Evolutionary conservation across 2,329 filamentous ascomycete species (phyloP).

Genomic region (Mycosphaerelloides madeirae): DNA sequence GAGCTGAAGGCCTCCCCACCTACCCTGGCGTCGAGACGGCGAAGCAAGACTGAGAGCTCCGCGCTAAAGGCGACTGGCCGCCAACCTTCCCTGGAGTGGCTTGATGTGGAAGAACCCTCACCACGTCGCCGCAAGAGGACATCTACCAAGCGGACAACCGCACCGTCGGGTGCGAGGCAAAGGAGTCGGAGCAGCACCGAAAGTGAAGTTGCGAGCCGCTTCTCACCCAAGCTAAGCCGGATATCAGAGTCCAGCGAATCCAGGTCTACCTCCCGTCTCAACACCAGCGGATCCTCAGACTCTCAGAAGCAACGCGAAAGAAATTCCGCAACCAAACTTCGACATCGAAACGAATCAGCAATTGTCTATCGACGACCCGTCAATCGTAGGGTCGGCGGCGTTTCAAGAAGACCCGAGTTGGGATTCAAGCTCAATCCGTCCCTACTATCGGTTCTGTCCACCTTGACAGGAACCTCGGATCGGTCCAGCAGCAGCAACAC

Average conservation of each 20-base stretch:
- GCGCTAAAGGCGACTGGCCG: conserved; percentile 17
- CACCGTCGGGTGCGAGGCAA: conserved; percentile 10
- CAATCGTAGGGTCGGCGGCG: conserved; percentile 31
- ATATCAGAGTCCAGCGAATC: conserved; percentile 38
- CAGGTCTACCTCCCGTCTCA: conserved; percentile 13
- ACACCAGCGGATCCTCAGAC: conserved; percentile 12
- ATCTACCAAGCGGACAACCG: conserved; percentile 8
- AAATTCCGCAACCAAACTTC: conserved; percentile 8
- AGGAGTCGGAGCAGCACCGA: conserved; percentile 15
- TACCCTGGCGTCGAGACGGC: conserved; percentile 18
- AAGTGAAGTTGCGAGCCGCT: conserved; percentile 22
- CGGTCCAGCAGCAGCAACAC: conserved; percentile 44
- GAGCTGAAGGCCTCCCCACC: conserved; percentile 10
- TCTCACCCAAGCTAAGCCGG: conserved; percentile 38
- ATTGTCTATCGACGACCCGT: conserved; percentile 25
- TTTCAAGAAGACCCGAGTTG: conserved; percentile 29
- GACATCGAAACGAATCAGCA: conserved; percentile 16
- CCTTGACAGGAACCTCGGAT: conserved; percentile 38
- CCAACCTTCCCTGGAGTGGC: conserved; percentile 23
- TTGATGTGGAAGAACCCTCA: conserved; percentile 23
- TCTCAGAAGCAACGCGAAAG: conserved; percentile 14
- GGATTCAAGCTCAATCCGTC: conserved; percentile 37
- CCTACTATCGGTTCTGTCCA: conserved; percentile 39
- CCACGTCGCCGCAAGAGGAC: conserved; percentile 12
- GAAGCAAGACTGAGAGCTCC: conserved; percentile 19